Conservation (phyloP, 139 green algal genomes). For the Chlorella sp. region DNA sequence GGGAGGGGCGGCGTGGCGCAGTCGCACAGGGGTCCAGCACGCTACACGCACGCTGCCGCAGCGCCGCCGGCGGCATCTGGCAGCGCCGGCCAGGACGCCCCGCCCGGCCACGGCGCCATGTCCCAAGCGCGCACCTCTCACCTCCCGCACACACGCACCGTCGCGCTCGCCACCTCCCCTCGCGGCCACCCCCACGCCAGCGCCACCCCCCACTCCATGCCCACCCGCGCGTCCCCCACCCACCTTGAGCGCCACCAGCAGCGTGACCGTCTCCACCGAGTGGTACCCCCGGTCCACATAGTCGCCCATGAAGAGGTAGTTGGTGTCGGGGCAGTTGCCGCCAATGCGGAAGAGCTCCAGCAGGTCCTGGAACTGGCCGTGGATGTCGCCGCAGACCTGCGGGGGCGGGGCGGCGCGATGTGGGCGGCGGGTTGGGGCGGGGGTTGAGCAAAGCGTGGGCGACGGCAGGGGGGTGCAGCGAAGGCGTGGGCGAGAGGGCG, state of each 20-base stretch:
- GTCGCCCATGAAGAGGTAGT: slow-evolving; percentile 99
- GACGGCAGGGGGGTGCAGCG: not conserved
- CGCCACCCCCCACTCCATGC: slow-evolving; percentile 27
- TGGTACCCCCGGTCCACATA: slow-evolving; percentile 99
- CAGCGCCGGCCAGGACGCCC: too few species aligned
- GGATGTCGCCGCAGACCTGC: slow-evolving; percentile 94
- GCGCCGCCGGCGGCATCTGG: too few species aligned
- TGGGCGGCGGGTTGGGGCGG: not conserved
- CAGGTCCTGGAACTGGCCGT: slow-evolving; percentile 98
- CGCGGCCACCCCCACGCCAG: too few species aligned
- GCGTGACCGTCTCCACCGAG: slow-evolving; percentile 92
- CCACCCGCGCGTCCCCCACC: too few species aligned
- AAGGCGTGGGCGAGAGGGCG: too few species aligned
- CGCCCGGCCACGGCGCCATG: too few species aligned
- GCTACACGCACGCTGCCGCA: too few species aligned
- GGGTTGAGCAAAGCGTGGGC: too few species aligned
- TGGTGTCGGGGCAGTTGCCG: slow-evolving; percentile 95
- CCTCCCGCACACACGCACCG: too few species aligned
- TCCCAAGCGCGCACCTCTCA: too few species aligned
- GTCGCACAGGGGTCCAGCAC: not conserved
- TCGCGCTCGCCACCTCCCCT: too few species aligned
- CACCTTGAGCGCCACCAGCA: slow-evolving; percentile 93
- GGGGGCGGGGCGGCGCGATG: not conserved
- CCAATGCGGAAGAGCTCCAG: slow-evolving; percentile 96
- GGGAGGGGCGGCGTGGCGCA: not conserved